These are phyloP conservation scores for Diatrype stigma DNA, from an alignment of 2,329 filamentous ascomycete genomes.

Conservation along the genomic window DNA sequence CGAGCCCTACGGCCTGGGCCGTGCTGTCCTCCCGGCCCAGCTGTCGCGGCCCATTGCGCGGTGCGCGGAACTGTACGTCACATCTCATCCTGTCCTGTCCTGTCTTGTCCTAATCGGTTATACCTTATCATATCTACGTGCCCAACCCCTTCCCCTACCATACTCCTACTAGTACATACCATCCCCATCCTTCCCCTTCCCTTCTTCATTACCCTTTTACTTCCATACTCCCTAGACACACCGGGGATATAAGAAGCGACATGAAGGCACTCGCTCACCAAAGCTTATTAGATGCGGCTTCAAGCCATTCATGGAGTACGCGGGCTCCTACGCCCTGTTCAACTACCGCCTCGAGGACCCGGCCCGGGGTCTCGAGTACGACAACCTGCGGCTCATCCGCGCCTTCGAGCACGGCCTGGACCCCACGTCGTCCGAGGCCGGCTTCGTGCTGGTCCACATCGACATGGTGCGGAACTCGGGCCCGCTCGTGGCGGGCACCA, in stretches of 20 bases:
- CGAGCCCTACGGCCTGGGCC: constrained; percentile 72
- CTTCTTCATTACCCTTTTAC: too few species aligned
- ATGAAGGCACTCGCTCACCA: too few species aligned
- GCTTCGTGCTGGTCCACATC: constrained; percentile 92
- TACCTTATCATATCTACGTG: too few species aligned
- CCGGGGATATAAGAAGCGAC: too few species aligned
- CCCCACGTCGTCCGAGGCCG: constrained; percentile 82
- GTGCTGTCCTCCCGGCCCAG: constrained; percentile 66
- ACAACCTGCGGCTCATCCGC: constrained; percentile 76
- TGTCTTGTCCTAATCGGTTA: not conserved
- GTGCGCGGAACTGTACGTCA: constrained; percentile 77
- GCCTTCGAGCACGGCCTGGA: constrained; percentile 90
- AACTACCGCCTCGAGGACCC: constrained; percentile 62
- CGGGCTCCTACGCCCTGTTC: constrained; percentile 63
- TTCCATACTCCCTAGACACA: too few species aligned
- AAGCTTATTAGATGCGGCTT: constrained; percentile 68
- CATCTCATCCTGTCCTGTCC: not conserved
- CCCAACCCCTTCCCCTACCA: not conserved
- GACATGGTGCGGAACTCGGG: constrained; percentile 91
- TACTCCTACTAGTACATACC: not conserved
- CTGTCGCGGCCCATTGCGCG: constrained; percentile 79
- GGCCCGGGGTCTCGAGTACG: constrained; percentile 52
- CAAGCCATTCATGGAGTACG: constrained; percentile 89
- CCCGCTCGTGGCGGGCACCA: constrained; percentile 67
- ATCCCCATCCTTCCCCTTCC: too few species aligned